These are phyloP conservation scores for Waitea zeae DNA, from an alignment of 1,284 basidiomycete species.

Conservation along the genomic window DNA sequence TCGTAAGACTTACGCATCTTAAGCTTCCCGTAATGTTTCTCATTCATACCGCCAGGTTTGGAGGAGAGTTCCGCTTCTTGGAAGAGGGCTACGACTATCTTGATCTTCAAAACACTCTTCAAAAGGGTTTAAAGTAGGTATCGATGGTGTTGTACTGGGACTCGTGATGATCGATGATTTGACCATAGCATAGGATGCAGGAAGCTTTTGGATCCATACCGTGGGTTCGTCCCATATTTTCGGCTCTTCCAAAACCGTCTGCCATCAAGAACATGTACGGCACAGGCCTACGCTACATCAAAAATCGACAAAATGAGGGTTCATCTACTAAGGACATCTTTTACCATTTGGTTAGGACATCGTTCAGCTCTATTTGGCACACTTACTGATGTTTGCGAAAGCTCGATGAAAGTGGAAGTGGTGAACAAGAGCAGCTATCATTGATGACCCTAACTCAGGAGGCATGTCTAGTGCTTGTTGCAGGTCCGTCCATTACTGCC, in stretches of 20 bases:
- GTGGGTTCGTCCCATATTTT: conserved; percentile 5
- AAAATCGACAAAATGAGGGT: not conserved
- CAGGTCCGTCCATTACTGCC: no score
- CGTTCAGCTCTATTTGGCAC: not conserved
- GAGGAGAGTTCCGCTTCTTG: no score
- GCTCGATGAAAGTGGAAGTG: not conserved
- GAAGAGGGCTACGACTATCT: no score
- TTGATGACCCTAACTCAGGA: not conserved
- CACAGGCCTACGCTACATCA: not conserved
- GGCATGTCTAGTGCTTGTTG: not conserved
- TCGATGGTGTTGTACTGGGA: no score
- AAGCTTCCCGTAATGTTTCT: not conserved
- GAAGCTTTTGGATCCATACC: conserved; percentile 6
- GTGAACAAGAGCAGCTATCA: not conserved
- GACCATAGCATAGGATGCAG: no score
- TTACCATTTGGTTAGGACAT: not conserved
- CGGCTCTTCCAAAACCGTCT: not conserved
- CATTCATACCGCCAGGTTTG: no score
- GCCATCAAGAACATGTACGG: not conserved
- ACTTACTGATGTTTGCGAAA: not conserved
- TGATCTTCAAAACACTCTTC: no score
- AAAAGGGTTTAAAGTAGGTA: no score
- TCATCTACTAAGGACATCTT: not conserved
- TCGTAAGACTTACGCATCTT: conserved; percentile 20
- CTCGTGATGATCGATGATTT: no score